These are phyloP conservation scores for Rhizophagus clarus DNA, from an alignment of 192 early-diverging fungal species.

Conservation along the genomic window DNA sequence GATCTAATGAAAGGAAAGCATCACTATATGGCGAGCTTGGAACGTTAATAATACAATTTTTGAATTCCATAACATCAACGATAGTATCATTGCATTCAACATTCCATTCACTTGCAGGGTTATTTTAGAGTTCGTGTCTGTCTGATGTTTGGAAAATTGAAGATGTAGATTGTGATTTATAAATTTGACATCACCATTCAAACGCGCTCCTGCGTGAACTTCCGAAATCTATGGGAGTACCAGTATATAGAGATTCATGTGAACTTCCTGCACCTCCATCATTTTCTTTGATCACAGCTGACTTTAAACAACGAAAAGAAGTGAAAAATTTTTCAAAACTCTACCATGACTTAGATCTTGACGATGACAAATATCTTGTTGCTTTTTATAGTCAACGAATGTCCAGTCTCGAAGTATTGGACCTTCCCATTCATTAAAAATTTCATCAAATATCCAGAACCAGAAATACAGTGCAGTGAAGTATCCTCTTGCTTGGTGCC, in stretches of 20 bases:
- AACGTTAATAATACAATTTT: constrained; percentile 22
- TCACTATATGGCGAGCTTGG: constrained; percentile 23
- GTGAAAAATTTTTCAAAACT: constrained; percentile 7
- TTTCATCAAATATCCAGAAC: constrained; percentile 38
- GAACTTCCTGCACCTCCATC: too few relatives aligned
- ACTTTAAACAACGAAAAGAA: constrained; percentile 14
- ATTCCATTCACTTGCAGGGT: not conserved
- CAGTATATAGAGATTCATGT: too few relatives aligned
- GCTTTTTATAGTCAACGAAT: constrained; percentile 7
- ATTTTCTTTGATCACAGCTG: not conserved
- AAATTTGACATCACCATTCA: constrained; percentile 17
- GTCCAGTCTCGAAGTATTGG: constrained; percentile 3
- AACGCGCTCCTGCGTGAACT: constrained; percentile 21
- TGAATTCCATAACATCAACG: not conserved
- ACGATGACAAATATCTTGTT: not conserved
- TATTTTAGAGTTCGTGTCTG: constrained; percentile 28
- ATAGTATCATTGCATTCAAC: not conserved
- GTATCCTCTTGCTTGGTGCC: not conserved
- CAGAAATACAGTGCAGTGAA: constrained; percentile 40
- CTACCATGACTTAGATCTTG: not conserved
- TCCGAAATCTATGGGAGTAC: too few relatives aligned
- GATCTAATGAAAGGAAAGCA: constrained; percentile 28
- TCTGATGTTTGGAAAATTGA: constrained; percentile 9
- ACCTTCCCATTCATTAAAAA: constrained; percentile 16
- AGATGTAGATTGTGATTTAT: constrained; percentile 20